A percentile compares a stretch with the other conserved stretches of the same genome.
Evolutionary conservation across 352 stramenopile species (phyloP).

Genomic region (Detonula confervacea): DNA sequence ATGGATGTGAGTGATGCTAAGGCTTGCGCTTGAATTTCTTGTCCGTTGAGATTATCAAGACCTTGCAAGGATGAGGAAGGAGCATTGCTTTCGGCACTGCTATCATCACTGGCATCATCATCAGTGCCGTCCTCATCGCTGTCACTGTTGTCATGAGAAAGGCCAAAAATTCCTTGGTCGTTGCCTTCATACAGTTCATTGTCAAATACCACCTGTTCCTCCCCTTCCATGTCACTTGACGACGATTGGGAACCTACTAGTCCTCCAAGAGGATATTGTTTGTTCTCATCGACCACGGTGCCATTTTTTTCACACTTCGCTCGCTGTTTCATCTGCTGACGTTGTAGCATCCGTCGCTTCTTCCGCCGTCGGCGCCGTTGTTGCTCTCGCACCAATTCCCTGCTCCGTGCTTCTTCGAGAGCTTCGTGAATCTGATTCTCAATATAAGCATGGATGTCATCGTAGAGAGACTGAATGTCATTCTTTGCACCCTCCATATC

Average conservation of each 20-base stretch:
- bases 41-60: constrained; percentile 17
- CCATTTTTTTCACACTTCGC: too few species aligned
- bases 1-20: constrained; percentile 29
- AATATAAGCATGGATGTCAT: constrained; percentile 37
- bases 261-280: too few species aligned
- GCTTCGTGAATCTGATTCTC: constrained; percentile 24
- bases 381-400: too few species aligned
- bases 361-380: too few species aligned
- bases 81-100: too few species aligned
- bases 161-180: background rate
- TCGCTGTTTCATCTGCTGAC: too few species aligned
- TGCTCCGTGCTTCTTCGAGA: constrained; percentile 13
- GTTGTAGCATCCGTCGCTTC: too few species aligned
- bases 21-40: constrained; percentile 42
- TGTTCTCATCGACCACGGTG: too few species aligned
- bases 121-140: constrained; percentile 7
- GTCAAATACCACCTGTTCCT: constrained; percentile 5
- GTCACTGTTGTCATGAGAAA: constrained; percentile 7
- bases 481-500: constrained; percentile 25
- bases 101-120: too few species aligned
- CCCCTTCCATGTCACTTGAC: constrained; percentile 2
- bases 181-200: background rate
- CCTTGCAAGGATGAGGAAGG: constrained; percentile 20
- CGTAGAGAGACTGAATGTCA: constrained; percentile 34
- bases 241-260: too few species aligned